Conservation (phyloP, 495 filamentous ascomycete species). For the Aspergillus cavernicola region DNA sequence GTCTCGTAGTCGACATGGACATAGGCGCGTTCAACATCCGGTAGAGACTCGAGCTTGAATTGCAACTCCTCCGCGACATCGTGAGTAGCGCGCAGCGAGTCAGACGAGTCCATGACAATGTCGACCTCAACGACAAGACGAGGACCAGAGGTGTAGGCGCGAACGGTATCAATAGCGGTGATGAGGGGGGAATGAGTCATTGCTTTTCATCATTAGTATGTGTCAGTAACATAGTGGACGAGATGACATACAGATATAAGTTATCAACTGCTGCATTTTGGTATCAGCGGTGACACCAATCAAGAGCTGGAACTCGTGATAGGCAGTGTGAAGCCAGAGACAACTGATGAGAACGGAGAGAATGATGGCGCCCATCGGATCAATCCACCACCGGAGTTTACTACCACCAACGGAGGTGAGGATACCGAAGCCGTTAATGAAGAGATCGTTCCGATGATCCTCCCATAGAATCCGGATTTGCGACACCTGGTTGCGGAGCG, state of each 20-base stretch:
- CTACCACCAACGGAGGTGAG: constrained; percentile 81
- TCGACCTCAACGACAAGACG: constrained; percentile 88
- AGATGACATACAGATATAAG: constrained; percentile 59
- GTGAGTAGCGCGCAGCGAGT: constrained; percentile 73
- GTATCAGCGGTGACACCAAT: constrained; percentile 85
- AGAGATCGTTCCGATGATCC: constrained; percentile 84
- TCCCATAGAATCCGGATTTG: constrained; percentile 93
- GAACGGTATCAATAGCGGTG: constrained; percentile 85
- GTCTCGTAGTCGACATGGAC: constrained; percentile 98
- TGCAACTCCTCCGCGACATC: constrained; percentile 94
- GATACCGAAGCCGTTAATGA: constrained; percentile 89
- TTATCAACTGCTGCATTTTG: constrained; percentile 87
- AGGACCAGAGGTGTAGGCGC: constrained; percentile 88
- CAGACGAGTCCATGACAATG: constrained; percentile 73
- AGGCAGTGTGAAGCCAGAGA: constrained; percentile 83
- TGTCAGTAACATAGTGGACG: background rate
- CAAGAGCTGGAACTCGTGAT: constrained; percentile 82
- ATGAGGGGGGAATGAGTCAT: constrained; percentile 86
- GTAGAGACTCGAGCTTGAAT: constrained; percentile 88
- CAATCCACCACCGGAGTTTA: constrained; percentile 91
- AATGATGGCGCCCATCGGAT: constrained; percentile 86
- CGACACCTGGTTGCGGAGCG: constrained; percentile 79
- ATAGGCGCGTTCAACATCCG: constrained; percentile 90
- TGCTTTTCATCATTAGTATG: constrained; percentile 33
- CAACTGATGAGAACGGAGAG: constrained; percentile 70